Evolutionary conservation across 352 stramenopile species (phyloP), one percentile per base, ranked within the genome.

Genomic region (Phytophthora cajani): DNA sequence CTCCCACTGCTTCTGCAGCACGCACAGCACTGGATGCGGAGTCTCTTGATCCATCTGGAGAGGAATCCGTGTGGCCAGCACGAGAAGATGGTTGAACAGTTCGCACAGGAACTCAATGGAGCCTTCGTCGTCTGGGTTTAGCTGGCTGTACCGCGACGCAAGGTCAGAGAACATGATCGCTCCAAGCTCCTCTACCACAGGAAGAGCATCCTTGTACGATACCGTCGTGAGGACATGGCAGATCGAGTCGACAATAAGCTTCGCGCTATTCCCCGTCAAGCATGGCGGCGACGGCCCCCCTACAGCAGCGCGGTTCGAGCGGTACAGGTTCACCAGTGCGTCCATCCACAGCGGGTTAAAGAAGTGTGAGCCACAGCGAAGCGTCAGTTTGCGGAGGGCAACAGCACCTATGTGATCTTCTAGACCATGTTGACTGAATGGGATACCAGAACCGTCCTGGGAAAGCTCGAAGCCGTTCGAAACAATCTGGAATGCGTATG

Each of bases 391-490:
- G 42, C 82, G 76, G 42, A 94, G 64, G 23, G 87, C 77, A 9
- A 94, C 85, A 8, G 83, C 78, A n/a, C 84, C 87, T 23, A 92
- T 67, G 27, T 94, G 87, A 56, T 94, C 85, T 63, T 91, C 77
- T 63, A 82, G 53, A 7, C 77, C 67, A 12, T 80, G 73, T 27
- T 80, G 74, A 50, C 62, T 79, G 47, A 88, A 90, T 17, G 84
- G 74, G 30, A 77, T 89, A 12, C 56, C 67, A 19, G 67, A 46
- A 27, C 87, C 65, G 5, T 71, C 62, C 36, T 84, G 71, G n/a
- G 64, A 75, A 6, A 82, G 49, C 54, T 88, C 80, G 32, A 94
- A 88, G 44, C 84, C 88, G 50, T 88, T 84, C 10, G 81, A 93
- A 32, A 93, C 62, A 42, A 94, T 94, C 53, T 79, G 65, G 52